Evolutionary conservation across 2,329 filamentous ascomycete species (phyloP).

Genomic region (Myriosclerotinia curreyana): DNA sequence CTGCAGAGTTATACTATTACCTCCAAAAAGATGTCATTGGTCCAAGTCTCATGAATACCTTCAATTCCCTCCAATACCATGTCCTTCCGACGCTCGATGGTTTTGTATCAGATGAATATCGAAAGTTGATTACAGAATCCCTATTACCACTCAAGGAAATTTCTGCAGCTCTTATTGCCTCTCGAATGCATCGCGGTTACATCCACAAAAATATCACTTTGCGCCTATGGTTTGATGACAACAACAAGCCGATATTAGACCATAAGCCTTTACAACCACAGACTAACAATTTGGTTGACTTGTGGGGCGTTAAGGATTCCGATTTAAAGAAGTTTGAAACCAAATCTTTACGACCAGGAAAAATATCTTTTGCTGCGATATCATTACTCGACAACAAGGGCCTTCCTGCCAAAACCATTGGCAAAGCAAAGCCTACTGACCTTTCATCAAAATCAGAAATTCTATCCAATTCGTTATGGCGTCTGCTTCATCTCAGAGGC

Average conservation of each 20-base stretch:
- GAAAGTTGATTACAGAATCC: constrained; percentile 69
- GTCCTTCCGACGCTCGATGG: constrained; percentile 85
- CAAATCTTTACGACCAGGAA: constrained; percentile 44
- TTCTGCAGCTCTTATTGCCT: constrained; percentile 73
- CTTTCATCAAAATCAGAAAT: constrained; percentile 66
- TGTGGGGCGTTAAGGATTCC: constrained; percentile 71
- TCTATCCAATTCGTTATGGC: constrained; percentile 72
- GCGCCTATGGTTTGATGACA: constrained; percentile 78
- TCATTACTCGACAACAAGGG: constrained; percentile 62
- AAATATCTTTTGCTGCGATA: constrained; percentile 59
- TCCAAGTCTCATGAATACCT: constrained; percentile 74
- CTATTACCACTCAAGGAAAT: constrained; percentile 73
- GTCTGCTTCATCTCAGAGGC: constrained; percentile 83
- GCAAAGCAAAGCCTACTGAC: constrained; percentile 35
- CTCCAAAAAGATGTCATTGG: constrained; percentile 79
- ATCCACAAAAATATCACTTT: constrained; percentile 74
- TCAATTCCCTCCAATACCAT: constrained; percentile 74
- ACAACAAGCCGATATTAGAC: constrained; percentile 65
- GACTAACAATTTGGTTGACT: constrained; percentile 48
- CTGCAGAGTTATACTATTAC: constrained; percentile 88
- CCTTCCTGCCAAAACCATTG: constrained; percentile 67
- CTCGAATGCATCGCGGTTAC: constrained; percentile 78
- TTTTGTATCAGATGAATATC: constrained; percentile 75
- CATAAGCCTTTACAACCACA: constrained; percentile 53
- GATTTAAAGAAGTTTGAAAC: constrained; percentile 46